Evolutionary conservation across 1,284 basidiomycete genomes (phyloP), one percentile per base, ranked within the genome.

Genomic region (Tilletia setariae): DNA sequence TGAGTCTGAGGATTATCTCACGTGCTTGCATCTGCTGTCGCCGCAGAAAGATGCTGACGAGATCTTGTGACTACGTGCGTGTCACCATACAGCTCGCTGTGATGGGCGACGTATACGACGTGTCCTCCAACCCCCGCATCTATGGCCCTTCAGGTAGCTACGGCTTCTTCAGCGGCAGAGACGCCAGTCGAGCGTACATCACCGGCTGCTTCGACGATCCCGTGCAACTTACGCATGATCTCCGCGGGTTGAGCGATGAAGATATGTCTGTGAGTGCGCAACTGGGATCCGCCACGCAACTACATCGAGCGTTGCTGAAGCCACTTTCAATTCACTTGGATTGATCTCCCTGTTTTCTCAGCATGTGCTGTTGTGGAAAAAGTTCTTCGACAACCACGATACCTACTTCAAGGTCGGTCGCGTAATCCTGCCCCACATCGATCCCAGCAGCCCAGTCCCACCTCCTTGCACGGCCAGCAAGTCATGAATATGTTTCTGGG

Each of bases 31-130:
- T 1, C 3, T 28, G 35, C 4, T 6, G 53, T 32, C 4, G n/a
- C 51, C 21, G 21, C 51, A 7, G 19, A 13, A 25, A 51, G 9
- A 66, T 43, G 44, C 25, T n/a, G n/a, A 32, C 30, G 19, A 66
- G 42, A 1, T 30, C 15, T 30, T 49, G 40, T 56, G 28, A 46
- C 16, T 28, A 6, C 66, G 35, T 43, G n/a, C 40, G 25, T 59
- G 28, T 16, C 44, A n/a, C 53, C 56, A 44, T 21, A 61, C 40
- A 68, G 68, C 67, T 79, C 28, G 69, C 75, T 25, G 91, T 98
- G 79, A 90, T 93, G 79, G 92, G 93, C 21, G 89, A 91, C 67
- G 93, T 98, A 1, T 98, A 90, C 84, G 94, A 98, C 80, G 95
- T 98, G 51, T 88, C 89, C 43, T 84, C 85, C 53, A 89, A 88